Percentiles rank a stretch among this genome's conserved stretches.
Conservation (phyloP, 2,329 filamentous ascomycete genomes). For the Sclerotinia borealis region DNA sequence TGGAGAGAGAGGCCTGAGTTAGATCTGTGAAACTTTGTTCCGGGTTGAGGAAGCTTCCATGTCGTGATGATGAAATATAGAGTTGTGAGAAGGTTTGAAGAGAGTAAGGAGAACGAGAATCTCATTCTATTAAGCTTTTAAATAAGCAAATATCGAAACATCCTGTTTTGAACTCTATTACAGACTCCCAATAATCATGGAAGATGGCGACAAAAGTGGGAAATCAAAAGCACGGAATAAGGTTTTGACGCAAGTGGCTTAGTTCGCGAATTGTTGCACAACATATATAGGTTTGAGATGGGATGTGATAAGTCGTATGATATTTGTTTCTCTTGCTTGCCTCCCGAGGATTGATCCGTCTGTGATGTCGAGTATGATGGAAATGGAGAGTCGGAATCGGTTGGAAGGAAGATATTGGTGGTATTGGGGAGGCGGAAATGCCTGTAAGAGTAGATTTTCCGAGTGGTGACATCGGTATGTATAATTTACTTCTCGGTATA, state of each 20-base stretch:
- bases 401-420: background rate
- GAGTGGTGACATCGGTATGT: background rate
- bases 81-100: background rate
- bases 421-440: background rate
- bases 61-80: background rate
- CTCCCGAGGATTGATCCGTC: background rate
- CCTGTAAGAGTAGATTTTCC: background rate
- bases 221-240: background rate
- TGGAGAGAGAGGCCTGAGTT: background rate
- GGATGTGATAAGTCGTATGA: slow-evolving; percentile 1
- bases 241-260: background rate
- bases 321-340: background rate
- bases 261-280: background rate
- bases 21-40: background rate
- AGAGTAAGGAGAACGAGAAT: background rate
- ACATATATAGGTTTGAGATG: background rate
- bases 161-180: background rate
- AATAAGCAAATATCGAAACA: background rate
- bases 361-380: background rate
- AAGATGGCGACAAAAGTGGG: background rate
- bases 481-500: background rate
- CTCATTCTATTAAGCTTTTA: background rate
- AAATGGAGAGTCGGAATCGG: background rate
- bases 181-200: background rate
- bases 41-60: background rate